These are phyloP conservation scores for Hypoxylon sp. DNA, from an alignment of 2,329 filamentous ascomycete genomes.

Conservation along the genomic window DNA sequence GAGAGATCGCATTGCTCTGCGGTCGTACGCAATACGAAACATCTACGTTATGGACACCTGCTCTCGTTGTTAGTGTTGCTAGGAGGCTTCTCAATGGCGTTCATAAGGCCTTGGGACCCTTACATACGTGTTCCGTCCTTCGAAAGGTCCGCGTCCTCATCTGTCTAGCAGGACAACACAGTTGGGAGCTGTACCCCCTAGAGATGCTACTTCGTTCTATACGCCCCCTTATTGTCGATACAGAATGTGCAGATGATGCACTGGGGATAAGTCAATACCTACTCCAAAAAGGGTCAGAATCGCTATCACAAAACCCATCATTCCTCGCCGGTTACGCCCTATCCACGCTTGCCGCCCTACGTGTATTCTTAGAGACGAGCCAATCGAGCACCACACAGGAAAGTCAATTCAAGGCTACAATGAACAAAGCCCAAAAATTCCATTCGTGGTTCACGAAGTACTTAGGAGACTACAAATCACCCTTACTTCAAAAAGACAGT, in stretches of 20 bases:
- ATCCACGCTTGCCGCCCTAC: slow-evolving; percentile 80
- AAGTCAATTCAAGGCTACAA: slow-evolving; percentile 79
- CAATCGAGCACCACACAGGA: slow-evolving; percentile 86
- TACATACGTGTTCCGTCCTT: slow-evolving; percentile 86
- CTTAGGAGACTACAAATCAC: slow-evolving; percentile 68
- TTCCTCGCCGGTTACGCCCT: slow-evolving; percentile 85
- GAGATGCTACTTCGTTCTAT: slow-evolving; percentile 90
- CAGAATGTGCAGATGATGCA: slow-evolving; percentile 89
- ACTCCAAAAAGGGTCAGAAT: slow-evolving; percentile 69
- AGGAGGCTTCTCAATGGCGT: slow-evolving; percentile 83
- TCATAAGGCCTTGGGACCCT: slow-evolving; percentile 81
- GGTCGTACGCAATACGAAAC: slow-evolving; percentile 72
- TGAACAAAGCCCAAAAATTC: slow-evolving; percentile 78
- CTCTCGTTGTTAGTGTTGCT: slow-evolving; percentile 76
- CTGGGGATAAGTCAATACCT: slow-evolving; percentile 89
- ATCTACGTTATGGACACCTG: slow-evolving; percentile 75
- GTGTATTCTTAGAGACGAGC: slow-evolving; percentile 76
- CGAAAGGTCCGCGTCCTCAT: slow-evolving; percentile 86
- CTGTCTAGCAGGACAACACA: slow-evolving; percentile 76
- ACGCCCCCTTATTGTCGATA: slow-evolving; percentile 79
- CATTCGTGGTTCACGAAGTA: slow-evolving; percentile 80
- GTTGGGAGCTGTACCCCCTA: slow-evolving; percentile 80
- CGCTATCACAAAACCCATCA: slow-evolving; percentile 71
- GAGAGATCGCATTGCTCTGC: slow-evolving; percentile 82
- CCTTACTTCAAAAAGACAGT: slow-evolving; percentile 58